Base-by-base conservation (phyloP, 2,329 filamentous ascomycete genomes). In the Ophiostoma novo-ulmi region DNA sequence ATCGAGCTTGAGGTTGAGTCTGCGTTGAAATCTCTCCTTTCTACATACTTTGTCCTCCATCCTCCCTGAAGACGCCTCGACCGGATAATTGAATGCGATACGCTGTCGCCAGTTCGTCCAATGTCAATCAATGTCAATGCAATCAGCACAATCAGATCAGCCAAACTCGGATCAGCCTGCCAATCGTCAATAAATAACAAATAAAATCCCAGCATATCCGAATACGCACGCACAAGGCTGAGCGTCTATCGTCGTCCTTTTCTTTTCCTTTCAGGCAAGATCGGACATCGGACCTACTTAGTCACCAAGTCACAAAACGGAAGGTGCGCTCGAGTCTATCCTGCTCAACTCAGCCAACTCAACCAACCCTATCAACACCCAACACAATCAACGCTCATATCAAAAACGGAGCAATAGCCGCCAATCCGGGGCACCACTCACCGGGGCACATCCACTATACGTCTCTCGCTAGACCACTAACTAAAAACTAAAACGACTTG, bases 401-500 rank as follows among this genome's bases (percentile, higher is more conserved):
- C 52, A 3, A 58, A 58, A 58, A 58, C 52, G 52, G 52, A 58
- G 52, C 52, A 26, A 22, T 35, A 63, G 26, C 58, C 58, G 58
- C 11, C 58, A 63, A 63, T 63, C 58, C 58, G 58, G 58, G 58
- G 58, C 58, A 63, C 58, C 58, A 31, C 35, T 26, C 22, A 58
- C 52, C 22, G 52, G n/a, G n/a, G n/a, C n/a, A 22, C 58, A 63
- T 63, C 58, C 26, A 35, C 58, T 63, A 63, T 58, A 31, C 44
- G 52, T 26, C 52, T 22, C 52, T 20, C n/a, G n/a, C 52, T 58
- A n/a, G n/a, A 26, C 52, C 13, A 44, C 44, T 48, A 6, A 44
- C 44, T 48, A 6, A 17, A 6, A 10, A 10, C 52, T 58, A 58
- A 48, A 48, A n/a, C 44, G 17, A 7, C 44, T 17, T n/a, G 52